Base-by-base conservation (phyloP, 2,329 filamentous ascomycete species). In the Fusarium udum region DNA sequence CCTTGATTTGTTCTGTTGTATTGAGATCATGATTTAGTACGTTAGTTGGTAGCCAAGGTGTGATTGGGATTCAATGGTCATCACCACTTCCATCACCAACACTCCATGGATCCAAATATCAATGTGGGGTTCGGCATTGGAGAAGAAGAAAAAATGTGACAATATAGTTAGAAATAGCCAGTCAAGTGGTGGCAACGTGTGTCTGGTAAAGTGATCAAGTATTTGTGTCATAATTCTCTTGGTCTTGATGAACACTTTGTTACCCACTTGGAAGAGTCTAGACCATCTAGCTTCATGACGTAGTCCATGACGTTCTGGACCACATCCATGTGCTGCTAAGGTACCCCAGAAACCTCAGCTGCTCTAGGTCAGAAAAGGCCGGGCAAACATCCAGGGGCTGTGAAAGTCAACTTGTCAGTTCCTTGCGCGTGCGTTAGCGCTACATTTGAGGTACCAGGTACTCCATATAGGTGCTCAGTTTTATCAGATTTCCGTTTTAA, bases 221-320 rank as follows among this genome's bases (percentile, higher is more conserved):
- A 34, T 51, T 51, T 34, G 16, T 51, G 48, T 34, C 48, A 34
- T 10, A 18, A 18, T 22, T 32, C 46, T 49, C 22, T 49, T 32
- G 22, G 46, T 51, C 22, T 18, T 24, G 24, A 24, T 24, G n/a
- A 51, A 51, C 24, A 16, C 31, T 34, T 20, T 51, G 31, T 9
- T 20, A 34, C 31, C 31, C 31, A 24, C 48, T 32, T 51, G 31
- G 51, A 40, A 55, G 39, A 55, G 52, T 57, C 65, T 69, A 65
- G 66, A 73, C 42, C 56, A 67, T 52, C 67, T 69, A 49, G 46
- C 65, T 39, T 57, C n/a, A 61, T 73, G 70, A 70, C 56, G 56
- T 48, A 61, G 37, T 34, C 31, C 31, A 69, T 68, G 65, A 68
- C 65, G 65, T 45, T 49, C 32, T 39, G 49, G 49, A 36, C 49